phyloP scores from a whole-genome alignment of 148 eudicot species.

The Arctostaphylos glauca region DNA sequence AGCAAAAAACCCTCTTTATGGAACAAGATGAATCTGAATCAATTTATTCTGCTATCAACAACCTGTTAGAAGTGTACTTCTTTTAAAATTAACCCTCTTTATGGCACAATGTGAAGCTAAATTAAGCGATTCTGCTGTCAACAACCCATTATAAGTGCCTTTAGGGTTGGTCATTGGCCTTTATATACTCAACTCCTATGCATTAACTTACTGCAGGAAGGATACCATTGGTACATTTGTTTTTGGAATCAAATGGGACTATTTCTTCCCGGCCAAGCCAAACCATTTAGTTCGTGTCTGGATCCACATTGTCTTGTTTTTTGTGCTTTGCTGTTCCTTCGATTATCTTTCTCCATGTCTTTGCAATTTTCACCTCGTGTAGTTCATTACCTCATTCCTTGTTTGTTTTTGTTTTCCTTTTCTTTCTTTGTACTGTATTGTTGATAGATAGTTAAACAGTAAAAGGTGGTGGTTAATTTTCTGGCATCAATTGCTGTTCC shows the following conservation, averaged over 20 bases:
- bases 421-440: background rate
- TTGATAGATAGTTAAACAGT: conserved; percentile 30
- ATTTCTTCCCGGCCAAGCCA: conserved; percentile 2
- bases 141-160: conserved; percentile 3
- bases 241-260: conserved; percentile 8
- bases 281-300: conserved; percentile 10
- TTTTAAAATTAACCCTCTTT: background rate
- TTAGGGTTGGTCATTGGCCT: conserved; percentile 16
- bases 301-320: conserved; percentile 15
- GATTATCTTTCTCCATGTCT: conserved; percentile 13
- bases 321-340: conserved; percentile 12
- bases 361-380: background rate
- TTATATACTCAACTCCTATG: conserved; percentile 5
- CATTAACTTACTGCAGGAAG: conserved; percentile 19
- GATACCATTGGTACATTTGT: conserved; percentile 5
- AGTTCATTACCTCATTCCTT: conserved; percentile 6
- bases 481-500: conserved; percentile 32
- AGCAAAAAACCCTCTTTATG: background rate
- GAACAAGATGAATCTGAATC: background rate
- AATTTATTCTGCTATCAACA: background rate
- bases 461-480: conserved; percentile 34
- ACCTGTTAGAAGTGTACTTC: background rate
- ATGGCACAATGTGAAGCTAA: background rate
- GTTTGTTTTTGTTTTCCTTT: conserved; percentile 5
- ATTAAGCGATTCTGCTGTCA: background rate